Conservation (phyloP, 176 grass and related monocot genomes). For the Aegilops longissima region DNA sequence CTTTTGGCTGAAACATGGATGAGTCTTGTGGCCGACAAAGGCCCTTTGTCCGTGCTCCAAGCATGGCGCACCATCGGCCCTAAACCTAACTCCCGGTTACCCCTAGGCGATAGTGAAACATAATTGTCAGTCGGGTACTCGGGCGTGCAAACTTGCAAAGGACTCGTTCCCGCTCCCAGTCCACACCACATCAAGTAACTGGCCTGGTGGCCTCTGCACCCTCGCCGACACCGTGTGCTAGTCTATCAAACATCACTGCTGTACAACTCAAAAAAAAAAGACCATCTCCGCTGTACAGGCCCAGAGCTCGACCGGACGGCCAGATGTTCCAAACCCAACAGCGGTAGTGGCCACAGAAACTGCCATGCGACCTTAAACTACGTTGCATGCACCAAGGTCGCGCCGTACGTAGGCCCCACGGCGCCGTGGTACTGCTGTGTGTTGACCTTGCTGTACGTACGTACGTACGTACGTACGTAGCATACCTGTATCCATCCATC, state of each 20-base stretch:
- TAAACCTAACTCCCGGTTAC: neutral
- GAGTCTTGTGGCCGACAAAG: neutral
- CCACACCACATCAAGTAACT: neutral
- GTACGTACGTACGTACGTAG: neutral
- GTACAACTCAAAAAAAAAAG: no score
- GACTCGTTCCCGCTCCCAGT: neutral
- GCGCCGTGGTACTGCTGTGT: neutral
- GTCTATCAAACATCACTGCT: no score
- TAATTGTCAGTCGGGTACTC: neutral
- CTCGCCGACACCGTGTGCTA: no score
- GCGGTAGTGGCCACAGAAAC: neutral
- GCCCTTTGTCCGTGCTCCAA: neutral
- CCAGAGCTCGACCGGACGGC: no score
- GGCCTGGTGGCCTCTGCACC: neutral
- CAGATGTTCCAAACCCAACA: neutral
- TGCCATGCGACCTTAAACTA: neutral
- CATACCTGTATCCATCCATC: neutral
- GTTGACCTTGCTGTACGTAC: neutral
- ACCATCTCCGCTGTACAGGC: no score
- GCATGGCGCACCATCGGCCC: neutral
- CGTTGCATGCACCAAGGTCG: neutral
- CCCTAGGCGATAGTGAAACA: neutral
- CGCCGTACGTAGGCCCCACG: neutral
- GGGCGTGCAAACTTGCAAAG: neutral
- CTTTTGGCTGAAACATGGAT: neutral